Evolutionary conservation across 2,329 filamentous ascomycete species (phyloP), one percentile per base, ranked within the genome.

Genomic region (Hypoxylon sp.): DNA sequence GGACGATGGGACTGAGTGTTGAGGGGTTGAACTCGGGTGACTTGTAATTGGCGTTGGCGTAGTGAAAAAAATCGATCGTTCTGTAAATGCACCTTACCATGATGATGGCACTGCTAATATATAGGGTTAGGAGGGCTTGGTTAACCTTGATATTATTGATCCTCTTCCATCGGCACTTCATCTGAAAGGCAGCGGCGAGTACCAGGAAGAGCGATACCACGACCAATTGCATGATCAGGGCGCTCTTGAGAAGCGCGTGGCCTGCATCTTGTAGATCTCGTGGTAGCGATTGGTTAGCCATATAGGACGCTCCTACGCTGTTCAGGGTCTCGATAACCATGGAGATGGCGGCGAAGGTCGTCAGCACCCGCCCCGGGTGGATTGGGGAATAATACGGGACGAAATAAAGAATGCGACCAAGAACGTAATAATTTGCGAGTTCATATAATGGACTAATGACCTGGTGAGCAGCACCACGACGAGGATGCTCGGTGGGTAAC

Each of bases 21-120:
- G 53, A 67, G 3, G 75, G 73, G 34, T 81, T 79, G 49, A 80
- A 75, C 2, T 72, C 75, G 7, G 78, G 71, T 28, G 78, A 75
- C 44, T 74, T 76, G 20, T 78, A 75, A 22, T 82, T 75, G 11
- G 82, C 73, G 24, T 74, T 67, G 0, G 80, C 76, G n/a, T 83
- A 71, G 52, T 78, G 79, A 65, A 87, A 87, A 75, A 85, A 88
- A 73, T 89, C 85, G n/a, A 86, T 79, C 0, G 85, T 79, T 6
- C 87, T 82, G 71, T 81, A 89, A 57, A 88, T 79, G 56, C 85
- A 88, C 20, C 87, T 81, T 1, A 78, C 72, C 6, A 83, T 74
- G 59, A 89, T 82, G 46, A 88, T 75, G 0, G 69, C 56, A 8
- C 81, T 81, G 62, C 81, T 84, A 37, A 75, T 70, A 70, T 88